A percentile compares a stretch with the other conserved stretches of the same genome.
Evolutionary conservation across 2,329 filamentous ascomycete species (phyloP).

Genomic region (Neophaeococcomyces mojaviensis): DNA sequence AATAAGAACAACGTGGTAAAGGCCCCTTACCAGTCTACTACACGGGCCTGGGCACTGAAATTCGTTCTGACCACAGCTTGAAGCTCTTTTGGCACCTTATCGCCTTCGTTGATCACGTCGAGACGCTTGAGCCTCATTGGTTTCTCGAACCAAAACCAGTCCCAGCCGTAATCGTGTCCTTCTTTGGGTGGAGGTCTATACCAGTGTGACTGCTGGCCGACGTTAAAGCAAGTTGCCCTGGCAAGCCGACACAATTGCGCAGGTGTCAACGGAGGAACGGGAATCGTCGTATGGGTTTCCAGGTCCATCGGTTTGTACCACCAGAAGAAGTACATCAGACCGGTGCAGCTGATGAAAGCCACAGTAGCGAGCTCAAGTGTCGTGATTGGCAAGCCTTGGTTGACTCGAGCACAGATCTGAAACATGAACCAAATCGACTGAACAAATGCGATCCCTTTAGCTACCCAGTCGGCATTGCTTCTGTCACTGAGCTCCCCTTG

Average conservation of each 20-base stretch:
- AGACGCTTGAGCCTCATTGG: background rate
- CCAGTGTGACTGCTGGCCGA: background rate
- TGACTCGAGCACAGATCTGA: slow-evolving; percentile 12
- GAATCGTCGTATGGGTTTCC: background rate
- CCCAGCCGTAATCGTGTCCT: background rate
- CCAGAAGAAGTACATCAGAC: slow-evolving; percentile 26
- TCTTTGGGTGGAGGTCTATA: background rate
- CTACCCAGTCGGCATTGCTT: slow-evolving; percentile 28
- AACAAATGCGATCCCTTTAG: slow-evolving; percentile 16
- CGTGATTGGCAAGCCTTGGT: slow-evolving; percentile 20
- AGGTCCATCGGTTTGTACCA: slow-evolving; percentile 26
- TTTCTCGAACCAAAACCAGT: background rate
- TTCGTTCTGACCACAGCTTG: background rate
- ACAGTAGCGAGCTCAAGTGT: slow-evolving; percentile 26
- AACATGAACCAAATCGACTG: slow-evolving; percentile 21
- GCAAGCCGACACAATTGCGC: background rate
- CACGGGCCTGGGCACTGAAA: background rate
- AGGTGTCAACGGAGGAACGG: background rate
- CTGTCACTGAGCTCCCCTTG: slow-evolving; percentile 18
- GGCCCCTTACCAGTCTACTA: background rate
- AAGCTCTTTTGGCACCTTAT: background rate
- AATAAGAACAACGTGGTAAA: too few relatives aligned
- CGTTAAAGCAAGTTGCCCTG: background rate
- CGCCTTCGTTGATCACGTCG: background rate
- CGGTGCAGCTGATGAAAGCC: slow-evolving; percentile 25